Evolutionary conservation across 306 rosid species (phyloP).

Genomic region (Rosa multiflora): DNA sequence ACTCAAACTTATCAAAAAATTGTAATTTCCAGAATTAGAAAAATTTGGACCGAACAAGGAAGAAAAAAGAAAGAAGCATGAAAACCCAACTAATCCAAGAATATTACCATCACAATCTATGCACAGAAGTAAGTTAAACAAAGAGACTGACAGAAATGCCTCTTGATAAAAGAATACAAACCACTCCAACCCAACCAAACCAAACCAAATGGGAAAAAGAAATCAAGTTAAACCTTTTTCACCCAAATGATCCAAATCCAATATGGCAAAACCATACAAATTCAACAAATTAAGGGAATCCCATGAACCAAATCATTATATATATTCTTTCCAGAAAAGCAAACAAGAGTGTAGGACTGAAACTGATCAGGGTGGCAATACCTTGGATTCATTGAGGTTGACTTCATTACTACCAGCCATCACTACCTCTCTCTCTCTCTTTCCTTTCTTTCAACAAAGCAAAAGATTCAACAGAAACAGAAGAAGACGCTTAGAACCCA

Average conservation of each 20-base stretch:
- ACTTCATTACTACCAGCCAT: conserved; percentile 49
- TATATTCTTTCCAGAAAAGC: background rate
- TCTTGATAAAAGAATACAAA: background rate
- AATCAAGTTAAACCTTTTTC: background rate
- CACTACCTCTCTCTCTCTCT: background rate
- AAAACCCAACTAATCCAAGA: conserved; percentile 32
- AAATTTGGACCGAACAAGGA: conserved; percentile 29
- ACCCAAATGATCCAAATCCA: conserved; percentile 19
- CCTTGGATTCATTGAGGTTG: conserved; percentile 50
- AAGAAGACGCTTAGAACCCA: conserved; percentile 29
- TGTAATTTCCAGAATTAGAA: conserved; percentile 47
- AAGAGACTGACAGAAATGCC: conserved; percentile 10
- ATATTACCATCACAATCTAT: conserved; percentile 16
- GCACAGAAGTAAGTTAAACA: background rate
- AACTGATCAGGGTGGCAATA: conserved; percentile 26
- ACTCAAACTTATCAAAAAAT: conserved; percentile 21
- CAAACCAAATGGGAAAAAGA: background rate
- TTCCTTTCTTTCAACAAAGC: conserved; percentile 2
- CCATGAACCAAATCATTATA: conserved; percentile 13
- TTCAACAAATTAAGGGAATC: conserved; percentile 13
- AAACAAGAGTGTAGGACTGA: background rate
- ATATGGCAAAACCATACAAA: background rate
- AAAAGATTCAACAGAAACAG: conserved; percentile 11
- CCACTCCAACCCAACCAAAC: conserved; percentile 4
- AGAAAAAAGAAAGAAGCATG: conserved; percentile 28